Evolutionary conservation across 2,329 filamentous ascomycete species (phyloP).

Genomic region (Talaromyces piceae): DNA sequence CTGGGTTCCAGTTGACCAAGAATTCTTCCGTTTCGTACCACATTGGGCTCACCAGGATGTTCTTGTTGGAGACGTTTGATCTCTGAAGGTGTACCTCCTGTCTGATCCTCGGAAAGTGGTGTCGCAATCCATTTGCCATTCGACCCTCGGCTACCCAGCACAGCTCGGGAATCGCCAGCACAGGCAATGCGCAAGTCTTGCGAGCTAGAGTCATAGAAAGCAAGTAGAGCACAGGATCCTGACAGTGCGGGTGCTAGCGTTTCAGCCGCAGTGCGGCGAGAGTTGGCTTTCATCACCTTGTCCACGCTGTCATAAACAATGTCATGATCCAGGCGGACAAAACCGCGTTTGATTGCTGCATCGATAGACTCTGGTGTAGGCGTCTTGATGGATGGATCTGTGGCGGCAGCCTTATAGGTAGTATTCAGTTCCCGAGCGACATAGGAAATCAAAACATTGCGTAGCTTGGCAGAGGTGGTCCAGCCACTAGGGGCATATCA

Average conservation of each 20-base stretch:
- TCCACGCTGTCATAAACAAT: slow-evolving; percentile 91
- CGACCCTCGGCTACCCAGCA: slow-evolving; percentile 68
- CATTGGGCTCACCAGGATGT: slow-evolving; percentile 82
- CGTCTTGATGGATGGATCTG: slow-evolving; percentile 49
- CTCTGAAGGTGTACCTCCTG: slow-evolving; percentile 80
- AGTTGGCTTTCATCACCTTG: slow-evolving; percentile 81
- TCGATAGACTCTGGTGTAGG: slow-evolving; percentile 79
- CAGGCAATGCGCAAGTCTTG: slow-evolving; percentile 89
- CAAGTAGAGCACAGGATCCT: slow-evolving; percentile 92
- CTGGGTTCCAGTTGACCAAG: slow-evolving; percentile 87
- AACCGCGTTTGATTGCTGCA: slow-evolving; percentile 84
- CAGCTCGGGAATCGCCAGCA: slow-evolving; percentile 91
- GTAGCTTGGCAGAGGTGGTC: slow-evolving; percentile 94
- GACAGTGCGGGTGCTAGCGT: slow-evolving; percentile 86
- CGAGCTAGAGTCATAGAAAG: slow-evolving; percentile 85
- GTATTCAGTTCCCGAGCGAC: slow-evolving; percentile 88
- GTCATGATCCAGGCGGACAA: slow-evolving; percentile 81
- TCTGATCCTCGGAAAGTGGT: slow-evolving; percentile 86
- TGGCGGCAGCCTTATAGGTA: slow-evolving; percentile 71
- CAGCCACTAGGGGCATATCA: slow-evolving; percentile 59
- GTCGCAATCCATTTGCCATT: slow-evolving; percentile 91
- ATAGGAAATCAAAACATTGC: slow-evolving; percentile 84
- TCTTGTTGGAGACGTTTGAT: slow-evolving; percentile 72
- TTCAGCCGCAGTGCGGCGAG: slow-evolving; percentile 85
- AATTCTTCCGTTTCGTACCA: slow-evolving; percentile 81